These are phyloP conservation scores for Sugiyamaella castrensis DNA, from an alignment of 1,139 yeast genomes.

Conservation along the genomic window DNA sequence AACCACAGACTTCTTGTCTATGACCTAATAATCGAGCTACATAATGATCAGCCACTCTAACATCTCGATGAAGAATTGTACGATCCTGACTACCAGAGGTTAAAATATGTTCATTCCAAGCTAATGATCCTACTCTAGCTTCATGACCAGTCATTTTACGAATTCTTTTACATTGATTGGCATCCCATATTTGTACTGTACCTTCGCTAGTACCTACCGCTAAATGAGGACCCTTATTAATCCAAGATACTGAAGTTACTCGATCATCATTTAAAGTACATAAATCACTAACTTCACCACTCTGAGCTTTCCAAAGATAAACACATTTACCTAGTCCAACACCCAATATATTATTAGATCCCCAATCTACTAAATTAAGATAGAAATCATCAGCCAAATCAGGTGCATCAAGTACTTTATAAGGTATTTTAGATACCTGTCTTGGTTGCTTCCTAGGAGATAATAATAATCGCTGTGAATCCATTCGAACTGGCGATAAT, in stretches of 20 bases:
- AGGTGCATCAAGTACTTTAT: constrained; percentile 93
- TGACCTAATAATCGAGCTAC: constrained; percentile 71
- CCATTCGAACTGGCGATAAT: constrained; percentile 83
- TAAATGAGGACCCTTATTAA: constrained; percentile 74
- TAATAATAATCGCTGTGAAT: constrained; percentile 71
- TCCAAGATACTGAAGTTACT: constrained; percentile 88
- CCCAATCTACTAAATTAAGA: constrained; percentile 93
- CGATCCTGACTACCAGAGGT: constrained; percentile 88
- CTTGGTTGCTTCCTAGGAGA: constrained; percentile 82
- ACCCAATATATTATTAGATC: constrained; percentile 80
- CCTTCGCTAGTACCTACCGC: constrained; percentile 92
- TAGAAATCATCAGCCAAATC: constrained; percentile 93
- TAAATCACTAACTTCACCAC: constrained; percentile 79
- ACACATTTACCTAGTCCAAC: constrained; percentile 90
- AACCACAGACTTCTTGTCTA: constrained; percentile 94
- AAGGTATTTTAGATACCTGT: constrained; percentile 80
- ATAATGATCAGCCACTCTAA: constrained; percentile 79
- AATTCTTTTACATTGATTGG: constrained; percentile 30
- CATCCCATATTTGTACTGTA: constrained; percentile 91
- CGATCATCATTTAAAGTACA: constrained; percentile 62
- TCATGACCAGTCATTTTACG: constrained; percentile 92
- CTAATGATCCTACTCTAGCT: constrained; percentile 77
- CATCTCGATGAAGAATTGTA: constrained; percentile 84
- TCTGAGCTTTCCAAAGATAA: constrained; percentile 85
- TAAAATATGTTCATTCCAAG: constrained; percentile 92